Evolutionary conservation across 164 flowering plant species (phyloP).

Genomic region (Paratinospora sagittata): DNA sequence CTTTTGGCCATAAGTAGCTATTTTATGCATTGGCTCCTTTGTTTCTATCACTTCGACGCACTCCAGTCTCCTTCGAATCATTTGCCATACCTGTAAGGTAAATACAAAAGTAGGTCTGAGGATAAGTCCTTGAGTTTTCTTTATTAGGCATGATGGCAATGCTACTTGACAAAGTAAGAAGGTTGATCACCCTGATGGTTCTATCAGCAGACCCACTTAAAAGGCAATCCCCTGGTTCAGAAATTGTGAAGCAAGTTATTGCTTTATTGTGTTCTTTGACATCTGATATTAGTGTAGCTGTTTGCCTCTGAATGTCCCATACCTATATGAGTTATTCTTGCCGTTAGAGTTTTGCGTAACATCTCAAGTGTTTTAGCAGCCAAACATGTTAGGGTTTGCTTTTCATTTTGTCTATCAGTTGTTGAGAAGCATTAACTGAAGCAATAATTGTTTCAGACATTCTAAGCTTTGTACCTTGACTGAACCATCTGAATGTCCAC

Average conservation of each 20-base stretch:
- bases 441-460: neutral
- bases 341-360: slow-evolving; percentile 1
- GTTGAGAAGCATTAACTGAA: neutral
- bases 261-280: slow-evolving; percentile 60
- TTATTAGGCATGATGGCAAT: neutral
- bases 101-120: neutral
- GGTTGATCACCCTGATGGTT: slow-evolving; percentile 51
- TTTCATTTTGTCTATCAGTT: neutral
- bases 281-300: slow-evolving; percentile 49
- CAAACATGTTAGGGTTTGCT: neutral
- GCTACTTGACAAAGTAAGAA: neutral
- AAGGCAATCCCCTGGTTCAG: slow-evolving; percentile 56
- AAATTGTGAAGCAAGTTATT: slow-evolving; percentile 65
- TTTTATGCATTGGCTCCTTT: slow-evolving; percentile 48
- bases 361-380: neutral
- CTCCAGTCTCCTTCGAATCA: slow-evolving; percentile 43
- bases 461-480: slow-evolving; percentile 48
- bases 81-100: slow-evolving; percentile 61
- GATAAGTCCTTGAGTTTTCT: neutral
- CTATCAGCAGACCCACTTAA: slow-evolving; percentile 72
- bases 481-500: slow-evolving; percentile 78
- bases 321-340: slow-evolving; percentile 28
- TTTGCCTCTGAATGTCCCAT: slow-evolving; percentile 61
- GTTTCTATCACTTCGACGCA: slow-evolving; percentile 49
- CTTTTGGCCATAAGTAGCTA: slow-evolving; percentile 40